Evolutionary conservation across 2,329 filamentous ascomycete species (phyloP).

Genomic region (Penicillium griseofulvum): DNA sequence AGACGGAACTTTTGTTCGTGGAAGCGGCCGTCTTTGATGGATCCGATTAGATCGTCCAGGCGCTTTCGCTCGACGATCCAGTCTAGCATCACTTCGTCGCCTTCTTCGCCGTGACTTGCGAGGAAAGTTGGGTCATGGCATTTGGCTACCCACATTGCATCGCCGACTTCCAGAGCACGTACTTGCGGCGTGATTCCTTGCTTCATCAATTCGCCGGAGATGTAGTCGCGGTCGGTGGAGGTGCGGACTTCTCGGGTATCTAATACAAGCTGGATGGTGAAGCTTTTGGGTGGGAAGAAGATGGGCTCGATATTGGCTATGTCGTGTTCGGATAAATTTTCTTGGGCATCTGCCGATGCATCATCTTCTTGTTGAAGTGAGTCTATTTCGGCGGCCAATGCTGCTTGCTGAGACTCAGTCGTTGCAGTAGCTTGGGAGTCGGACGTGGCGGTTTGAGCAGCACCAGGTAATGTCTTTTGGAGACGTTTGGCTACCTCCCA

Average conservation of each 20-base stretch:
- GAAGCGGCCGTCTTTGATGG: slow-evolving; percentile 79
- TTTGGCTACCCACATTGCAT: slow-evolving; percentile 77
- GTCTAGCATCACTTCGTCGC: slow-evolving; percentile 70
- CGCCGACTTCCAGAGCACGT: slow-evolving; percentile 68
- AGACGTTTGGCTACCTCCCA: slow-evolving; percentile 71
- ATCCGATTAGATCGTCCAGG: slow-evolving; percentile 73
- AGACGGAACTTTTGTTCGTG: slow-evolving; percentile 83
- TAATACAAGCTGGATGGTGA: slow-evolving; percentile 69
- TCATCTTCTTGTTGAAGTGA: slow-evolving; percentile 4
- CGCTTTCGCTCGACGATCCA: slow-evolving; percentile 80
- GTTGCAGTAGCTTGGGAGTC: slow-evolving; percentile 2
- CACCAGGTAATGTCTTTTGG: slow-evolving; percentile 47
- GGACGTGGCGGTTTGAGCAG: slow-evolving; percentile 17
- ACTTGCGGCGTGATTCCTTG: slow-evolving; percentile 65
- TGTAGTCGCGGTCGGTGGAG: slow-evolving; percentile 72
- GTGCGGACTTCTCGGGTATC: slow-evolving; percentile 73
- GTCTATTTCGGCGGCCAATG: background rate
- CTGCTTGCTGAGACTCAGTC: slow-evolving; percentile 1
- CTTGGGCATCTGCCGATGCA: background rate
- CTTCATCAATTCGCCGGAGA: slow-evolving; percentile 68
- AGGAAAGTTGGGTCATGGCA: slow-evolving; percentile 60
- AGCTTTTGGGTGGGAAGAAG: slow-evolving; percentile 61
- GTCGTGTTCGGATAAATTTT: slow-evolving; percentile 7
- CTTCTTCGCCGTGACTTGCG: slow-evolving; percentile 52
- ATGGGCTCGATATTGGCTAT: slow-evolving; percentile 54